These are phyloP conservation scores for Deuterostichococcus epilithicus DNA, from an alignment of 139 green algal genomes.

Conservation along the genomic window DNA sequence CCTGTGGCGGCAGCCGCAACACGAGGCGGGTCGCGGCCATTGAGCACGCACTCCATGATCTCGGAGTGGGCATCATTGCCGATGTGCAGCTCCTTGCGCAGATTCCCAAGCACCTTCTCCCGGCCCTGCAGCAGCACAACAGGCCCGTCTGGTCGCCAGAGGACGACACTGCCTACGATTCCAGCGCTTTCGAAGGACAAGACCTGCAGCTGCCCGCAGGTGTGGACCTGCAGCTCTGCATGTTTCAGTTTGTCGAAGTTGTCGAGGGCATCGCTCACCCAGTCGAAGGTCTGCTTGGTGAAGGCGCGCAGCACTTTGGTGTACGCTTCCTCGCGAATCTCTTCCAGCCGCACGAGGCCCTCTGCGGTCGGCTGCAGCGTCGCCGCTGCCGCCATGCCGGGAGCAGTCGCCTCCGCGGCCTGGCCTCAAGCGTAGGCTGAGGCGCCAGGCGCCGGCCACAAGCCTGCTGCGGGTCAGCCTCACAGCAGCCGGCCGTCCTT, in stretches of 20 bases:
- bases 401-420: background rate
- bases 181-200: background rate
- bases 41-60: background rate
- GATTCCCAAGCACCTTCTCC: conserved; percentile 11
- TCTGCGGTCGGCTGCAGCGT: background rate
- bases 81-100: conserved; percentile 22
- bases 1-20: background rate
- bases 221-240: background rate
- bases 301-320: conserved; percentile 3
- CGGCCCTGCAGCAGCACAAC: conserved; percentile 4
- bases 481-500: too few relatives aligned
- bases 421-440: too few relatives aligned
- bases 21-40: background rate
- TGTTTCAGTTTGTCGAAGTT: background rate
- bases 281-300: conserved; percentile 5
- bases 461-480: background rate
- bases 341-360: background rate
- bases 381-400: background rate
- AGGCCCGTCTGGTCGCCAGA: background rate
- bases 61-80: conserved; percentile 5
- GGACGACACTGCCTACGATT: background rate
- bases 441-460: too few relatives aligned
- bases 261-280: background rate
- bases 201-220: background rate
- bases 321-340: background rate